Base-by-base conservation (phyloP, 306 rosid genomes). In the Spatholobus suberectus region DNA sequence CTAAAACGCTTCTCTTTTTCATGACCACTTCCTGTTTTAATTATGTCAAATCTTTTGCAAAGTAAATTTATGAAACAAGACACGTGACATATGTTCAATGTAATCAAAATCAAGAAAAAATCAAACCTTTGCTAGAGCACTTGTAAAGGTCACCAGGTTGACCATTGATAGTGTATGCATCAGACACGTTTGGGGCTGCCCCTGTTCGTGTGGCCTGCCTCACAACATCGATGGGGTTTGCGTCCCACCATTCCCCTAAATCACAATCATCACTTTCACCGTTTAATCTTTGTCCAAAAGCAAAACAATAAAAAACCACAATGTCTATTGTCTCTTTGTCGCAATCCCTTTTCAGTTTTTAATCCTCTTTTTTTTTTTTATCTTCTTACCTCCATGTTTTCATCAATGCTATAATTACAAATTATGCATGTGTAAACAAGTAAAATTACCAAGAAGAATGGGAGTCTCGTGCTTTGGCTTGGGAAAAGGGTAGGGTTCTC, bases 201-300 rank as follows among this genome's bases (percentile, higher is more conserved):
- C 99, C 99, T 0, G 97, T 92, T 68, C 92, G 52, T 5, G 87
- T 86, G 21, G 99, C 88, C 76, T 96, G 43, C 9, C 86, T 90
- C 73, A 92, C 52, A 21, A 96, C 97, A 73, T 91, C 92, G 1
- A 96, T 77, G 13, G 99, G 99, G 80, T 96, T 91, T 34, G 90
- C 86, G 59, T 96, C 89, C 99, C 99, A 96, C 99, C 98, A 94
- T 89, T 96, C 99, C 59, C 99, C 98, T 92, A 21, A 83, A 86
- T 74, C 35, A 58, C 7, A 10, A 34, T 15, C 51, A 69, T 17
- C 20, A 83, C 35, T 76, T 59, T 41, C 59, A 67, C 47, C 13
- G 26, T 69, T 79, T 76, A 77, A 70, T 83, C 27, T 66, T 79
- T 38, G 13, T 58, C 63, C 47, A 37, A 23, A 32, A 65, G 17